A percentile compares a stretch with the other conserved stretches of the same genome.
Evolutionary conservation across 257 asterid genomes (phyloP).

Genomic region (Solanum etuberosum): DNA sequence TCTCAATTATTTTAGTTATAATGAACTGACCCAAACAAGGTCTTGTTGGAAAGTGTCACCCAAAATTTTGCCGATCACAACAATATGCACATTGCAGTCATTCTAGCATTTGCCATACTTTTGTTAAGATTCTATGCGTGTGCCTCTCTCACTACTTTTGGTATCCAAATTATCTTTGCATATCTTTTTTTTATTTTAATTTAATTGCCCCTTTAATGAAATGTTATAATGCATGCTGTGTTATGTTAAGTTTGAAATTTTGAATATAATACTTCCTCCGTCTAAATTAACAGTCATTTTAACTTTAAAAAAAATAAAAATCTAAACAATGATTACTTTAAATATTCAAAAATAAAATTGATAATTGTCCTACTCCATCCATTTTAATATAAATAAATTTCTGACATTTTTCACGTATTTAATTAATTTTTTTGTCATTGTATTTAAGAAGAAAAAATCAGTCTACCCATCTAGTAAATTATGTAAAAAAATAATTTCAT

Average conservation of each 20-base stretch:
- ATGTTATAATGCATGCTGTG: not conserved
- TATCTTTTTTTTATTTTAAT: not conserved
- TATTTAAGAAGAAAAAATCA: not conserved
- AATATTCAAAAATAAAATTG: too few relatives aligned
- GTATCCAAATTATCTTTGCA: constrained; percentile 2
- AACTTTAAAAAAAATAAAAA: too few relatives aligned
- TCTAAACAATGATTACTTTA: too few relatives aligned
- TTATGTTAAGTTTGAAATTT: not conserved
- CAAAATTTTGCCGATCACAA: not conserved
- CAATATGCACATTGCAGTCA: not conserved
- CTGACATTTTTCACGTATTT: too few relatives aligned
- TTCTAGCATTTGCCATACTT: constrained; percentile 3
- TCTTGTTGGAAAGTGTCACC: not conserved
- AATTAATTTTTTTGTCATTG: not conserved
- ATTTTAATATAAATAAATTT: too few relatives aligned
- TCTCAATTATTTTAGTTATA: not conserved
- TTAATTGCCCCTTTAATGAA: not conserved
- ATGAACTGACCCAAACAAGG: not conserved
- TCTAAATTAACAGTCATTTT: not conserved
- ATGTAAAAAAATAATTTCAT: too few relatives aligned
- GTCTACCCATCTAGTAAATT: too few relatives aligned
- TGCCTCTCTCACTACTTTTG: constrained; percentile 4
- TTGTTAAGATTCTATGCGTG: constrained; percentile 31
- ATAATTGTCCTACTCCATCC: not conserved
- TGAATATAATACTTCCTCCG: not conserved